These are phyloP conservation scores for Linnemannia hyalina DNA, from an alignment of 192 early-diverging fungal genomes.

Conservation along the genomic window DNA sequence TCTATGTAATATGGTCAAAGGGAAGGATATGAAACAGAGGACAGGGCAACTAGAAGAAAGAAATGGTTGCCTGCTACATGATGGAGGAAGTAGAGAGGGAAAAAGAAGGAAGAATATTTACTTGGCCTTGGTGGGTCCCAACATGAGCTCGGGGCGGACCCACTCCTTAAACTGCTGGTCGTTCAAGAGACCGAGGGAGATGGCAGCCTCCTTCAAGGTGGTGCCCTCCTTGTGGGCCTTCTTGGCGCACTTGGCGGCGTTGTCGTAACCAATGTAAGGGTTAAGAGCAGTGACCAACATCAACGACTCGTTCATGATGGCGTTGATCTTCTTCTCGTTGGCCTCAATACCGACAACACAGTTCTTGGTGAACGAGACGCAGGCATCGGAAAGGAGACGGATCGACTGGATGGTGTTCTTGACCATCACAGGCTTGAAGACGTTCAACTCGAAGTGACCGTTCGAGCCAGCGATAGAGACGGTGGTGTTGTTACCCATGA, in stretches of 20 bases:
- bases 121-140: conserved; percentile 65
- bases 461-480: conserved; percentile 94
- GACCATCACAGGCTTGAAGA: conserved; percentile 99
- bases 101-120: conserved; percentile 20
- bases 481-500: conserved; percentile 98
- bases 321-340: conserved; percentile 91
- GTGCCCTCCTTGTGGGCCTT: conserved; percentile 96
- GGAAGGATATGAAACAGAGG: conserved; percentile 18
- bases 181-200: conserved; percentile 88
- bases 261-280: conserved; percentile 88
- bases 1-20: conserved; percentile 8
- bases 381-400: conserved; percentile 87
- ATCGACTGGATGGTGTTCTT: conserved; percentile 97
- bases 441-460: conserved; percentile 99
- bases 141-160: conserved; percentile 94
- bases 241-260: conserved; percentile 96
- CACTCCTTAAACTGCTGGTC: conserved; percentile 96
- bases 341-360: conserved; percentile 96
- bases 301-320: conserved; percentile 90
- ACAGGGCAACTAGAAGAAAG: not conserved
- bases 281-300: conserved; percentile 99
- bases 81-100: not conserved
- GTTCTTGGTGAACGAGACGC: conserved; percentile 94
- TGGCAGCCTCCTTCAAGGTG: conserved; percentile 89
- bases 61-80: not conserved